These are phyloP conservation scores for Aspergillus sp. DNA, from an alignment of 2,329 filamentous ascomycete species.

Conservation along the genomic window DNA sequence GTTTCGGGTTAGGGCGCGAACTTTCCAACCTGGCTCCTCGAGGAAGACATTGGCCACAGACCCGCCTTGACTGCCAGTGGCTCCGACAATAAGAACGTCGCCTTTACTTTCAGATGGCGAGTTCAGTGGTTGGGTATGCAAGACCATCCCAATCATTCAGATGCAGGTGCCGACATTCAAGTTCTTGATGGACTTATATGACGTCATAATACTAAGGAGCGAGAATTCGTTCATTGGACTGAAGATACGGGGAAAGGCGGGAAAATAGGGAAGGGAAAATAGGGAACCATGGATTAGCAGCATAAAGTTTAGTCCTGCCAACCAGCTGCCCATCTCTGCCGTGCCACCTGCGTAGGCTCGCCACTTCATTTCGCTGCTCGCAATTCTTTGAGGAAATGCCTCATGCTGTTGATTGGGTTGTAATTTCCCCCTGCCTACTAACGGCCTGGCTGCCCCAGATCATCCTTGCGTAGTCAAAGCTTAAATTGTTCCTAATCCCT, in stretches of 20 bases:
- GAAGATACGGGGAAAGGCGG: neutral
- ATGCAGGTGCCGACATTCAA: no score
- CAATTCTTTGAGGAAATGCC: neutral
- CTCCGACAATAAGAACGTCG: conserved; percentile 2
- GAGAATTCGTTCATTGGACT: no score
- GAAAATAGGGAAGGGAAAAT: no score
- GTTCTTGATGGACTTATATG: no score
- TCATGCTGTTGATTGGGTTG: neutral
- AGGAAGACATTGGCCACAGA: neutral
- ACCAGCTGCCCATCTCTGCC: neutral
- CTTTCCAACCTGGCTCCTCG: neutral
- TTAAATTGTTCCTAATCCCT: neutral
- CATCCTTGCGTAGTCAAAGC: neutral
- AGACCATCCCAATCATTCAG: no score
- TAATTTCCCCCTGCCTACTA: neutral
- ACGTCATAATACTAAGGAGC: no score
- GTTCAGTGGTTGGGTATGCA: no score
- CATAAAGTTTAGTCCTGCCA: neutral
- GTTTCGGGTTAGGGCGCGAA: conserved; percentile 10
- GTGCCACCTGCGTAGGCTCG: neutral
- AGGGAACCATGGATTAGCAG: neutral
- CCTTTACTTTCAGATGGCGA: no score
- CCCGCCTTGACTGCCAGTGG: conserved; percentile 2
- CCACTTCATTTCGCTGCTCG: neutral
- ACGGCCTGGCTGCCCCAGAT: no score